Base-by-base conservation (phyloP, 140 eudicot species). In the Ambrosia hybrid region DNA sequence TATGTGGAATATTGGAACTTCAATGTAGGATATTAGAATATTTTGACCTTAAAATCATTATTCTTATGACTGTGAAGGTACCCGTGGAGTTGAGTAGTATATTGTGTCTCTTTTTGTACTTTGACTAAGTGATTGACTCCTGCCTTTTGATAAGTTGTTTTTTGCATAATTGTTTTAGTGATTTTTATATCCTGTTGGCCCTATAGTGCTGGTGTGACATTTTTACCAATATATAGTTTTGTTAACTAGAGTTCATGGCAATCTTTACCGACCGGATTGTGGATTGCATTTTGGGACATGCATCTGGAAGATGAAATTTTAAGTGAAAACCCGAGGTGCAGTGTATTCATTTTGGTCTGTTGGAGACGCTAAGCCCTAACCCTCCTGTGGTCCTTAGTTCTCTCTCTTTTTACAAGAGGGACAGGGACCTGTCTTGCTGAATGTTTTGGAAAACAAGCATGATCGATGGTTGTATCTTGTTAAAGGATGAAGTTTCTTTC, bases 231-330 rank as follows among this genome's bases (percentile, higher is more conserved):
- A 59, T 76, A 60, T 65, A 73, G 75, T 83, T 78, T 80, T 72
- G 60, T 78, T 84, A 41, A 77, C 70, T 82, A 84, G 90, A 76
- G 80, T 76, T 77, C 73, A 73, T 71, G 89, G 85, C 67, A 75
- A 86, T 73, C 76, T 84, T 83, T 57, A 73, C 86, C 76, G 82
- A 81, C 78, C 62, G 85, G 83, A 85, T 73, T 80, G 96, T 78
- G 85, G 96, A 74, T 81, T 65, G 73, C 52, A 71, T 72, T 65
- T 43, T 57, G 78, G 72, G 69, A 74, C 43, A 17, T 65, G 68
- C 78, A 70, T 58, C 70, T 67, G 73, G 75, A 76, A 41, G 78
- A 73, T 74, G 68, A 33, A 65, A 33, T 30, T 39, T 70, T 67
- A 69, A 62, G 75, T 74, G 48, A 69, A 66, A 4, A 48, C 12